Evolutionary conservation across 352 stramenopile species (phyloP), one percentile per base, ranked within the genome.

Genomic region (Globisporangium okanoganense): DNA sequence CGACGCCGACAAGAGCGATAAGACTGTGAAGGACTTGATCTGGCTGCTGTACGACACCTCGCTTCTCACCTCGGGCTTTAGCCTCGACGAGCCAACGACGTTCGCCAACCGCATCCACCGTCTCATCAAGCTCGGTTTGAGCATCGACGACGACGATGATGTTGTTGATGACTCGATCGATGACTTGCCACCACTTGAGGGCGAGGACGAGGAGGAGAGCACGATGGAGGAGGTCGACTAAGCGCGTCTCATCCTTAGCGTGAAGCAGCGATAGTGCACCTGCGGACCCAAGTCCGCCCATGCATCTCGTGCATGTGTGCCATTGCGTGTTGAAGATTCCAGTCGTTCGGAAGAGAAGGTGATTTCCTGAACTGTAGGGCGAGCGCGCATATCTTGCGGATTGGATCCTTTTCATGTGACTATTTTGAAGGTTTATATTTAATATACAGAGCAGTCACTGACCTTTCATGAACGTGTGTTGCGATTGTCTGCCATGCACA

Each of bases 21-120:
- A 99, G 94, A 99, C 97, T 52, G 96, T 99, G 27, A 99, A 99
- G 92, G 97, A 99, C 82, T 71, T 99, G 22, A 99, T 99, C 76
- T 99, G 97, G 96, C 77, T 99, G 58, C 77, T 99, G 35, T 99
- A 99, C 82, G 98, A 99, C 75, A 99, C 97, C 43, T 98, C 95
- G 61, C 90, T 99, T 31, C 83, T 99, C 51, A 99, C 97, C 6
- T 99, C 92, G 61, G 98, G 98, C 63, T 99, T 99, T 87, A 98
- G 90, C 62, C 85, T 99, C 47, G 98, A 99, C 62, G 97, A 99
- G 75, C 97, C 98, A 47, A 97, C 92, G 58, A 99, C 96, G 44
- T 99, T 99, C 75, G 97, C 97, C 50, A 98, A 96, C 75, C 95
- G 97, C 74, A 99, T 99, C 81, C 96, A 99, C 87, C 95, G 96